These are phyloP conservation scores for Yarrowia hollandica DNA, from an alignment of 805 yeast species.

Conservation along the genomic window DNA sequence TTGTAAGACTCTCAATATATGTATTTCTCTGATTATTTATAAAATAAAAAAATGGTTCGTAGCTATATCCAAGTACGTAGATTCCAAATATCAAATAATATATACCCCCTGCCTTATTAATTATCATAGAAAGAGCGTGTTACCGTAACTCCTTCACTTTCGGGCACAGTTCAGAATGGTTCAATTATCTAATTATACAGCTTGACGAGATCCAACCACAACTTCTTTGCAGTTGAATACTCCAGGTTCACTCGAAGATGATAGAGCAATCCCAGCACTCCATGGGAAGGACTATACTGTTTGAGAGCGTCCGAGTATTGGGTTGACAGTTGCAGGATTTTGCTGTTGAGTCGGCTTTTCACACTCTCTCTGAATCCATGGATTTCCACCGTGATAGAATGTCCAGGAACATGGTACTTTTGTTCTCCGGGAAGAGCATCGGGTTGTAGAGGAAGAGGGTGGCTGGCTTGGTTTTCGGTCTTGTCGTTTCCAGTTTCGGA, in stretches of 20 bases:
- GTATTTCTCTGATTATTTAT: too few species aligned
- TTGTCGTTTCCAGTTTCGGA: too few species aligned
- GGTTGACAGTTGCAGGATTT: background rate
- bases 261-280: background rate
- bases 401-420: slow-evolving; percentile 1
- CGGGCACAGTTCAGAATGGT: too few species aligned
- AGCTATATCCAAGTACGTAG: too few species aligned
- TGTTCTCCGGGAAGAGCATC: background rate
- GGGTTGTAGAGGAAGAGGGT: background rate
- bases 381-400: background rate
- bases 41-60: too few species aligned
- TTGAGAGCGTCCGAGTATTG: background rate
- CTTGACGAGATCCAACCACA: slow-evolving; percentile 5
- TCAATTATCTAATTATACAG: background rate
- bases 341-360: background rate
- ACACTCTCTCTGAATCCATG: background rate
- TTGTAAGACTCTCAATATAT: too few species aligned
- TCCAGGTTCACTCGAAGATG: slow-evolving; percentile 18
- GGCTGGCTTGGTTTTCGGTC: too few species aligned
- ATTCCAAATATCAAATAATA: too few species aligned
- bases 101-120: too few species aligned
- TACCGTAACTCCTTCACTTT: too few species aligned
- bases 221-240: background rate
- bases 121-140: too few species aligned
- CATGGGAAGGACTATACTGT: background rate